Conservation (phyloP, 371 early-diverging fungal species). For the Capillidium heterosporum region DNA sequence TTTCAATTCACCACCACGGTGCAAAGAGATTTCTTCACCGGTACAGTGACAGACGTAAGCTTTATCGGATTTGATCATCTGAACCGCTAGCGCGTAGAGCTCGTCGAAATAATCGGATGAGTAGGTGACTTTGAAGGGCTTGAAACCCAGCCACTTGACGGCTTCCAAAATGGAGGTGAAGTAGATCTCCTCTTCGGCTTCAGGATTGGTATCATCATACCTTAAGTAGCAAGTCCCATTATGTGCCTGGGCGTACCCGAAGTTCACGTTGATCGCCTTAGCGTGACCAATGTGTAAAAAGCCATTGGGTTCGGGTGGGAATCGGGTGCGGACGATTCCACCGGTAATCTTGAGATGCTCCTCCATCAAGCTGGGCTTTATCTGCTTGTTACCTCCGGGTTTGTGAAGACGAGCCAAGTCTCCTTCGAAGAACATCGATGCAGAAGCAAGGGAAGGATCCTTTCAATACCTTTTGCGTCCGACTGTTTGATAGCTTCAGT, state of each 20-base stretch:
- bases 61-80: slow-evolving; percentile 78
- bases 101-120: slow-evolving; percentile 96
- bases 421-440: slow-evolving; percentile 68
- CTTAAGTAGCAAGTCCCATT: slow-evolving; percentile 89
- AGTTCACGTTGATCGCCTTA: slow-evolving; percentile 98
- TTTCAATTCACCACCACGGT: slow-evolving; percentile 77
- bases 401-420: slow-evolving; percentile 86
- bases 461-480: slow-evolving; percentile 3
- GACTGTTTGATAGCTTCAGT: neutral
- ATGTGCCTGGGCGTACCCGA: slow-evolving; percentile 91
- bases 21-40: slow-evolving; percentile 77
- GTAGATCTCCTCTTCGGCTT: slow-evolving; percentile 94
- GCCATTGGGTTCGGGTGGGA: slow-evolving; percentile 99
- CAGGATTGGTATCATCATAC: slow-evolving; percentile 98
- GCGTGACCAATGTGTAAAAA: slow-evolving; percentile 99
- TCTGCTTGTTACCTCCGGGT: slow-evolving; percentile 96
- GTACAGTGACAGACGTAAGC: slow-evolving; percentile 98
- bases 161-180: slow-evolving; percentile 92
- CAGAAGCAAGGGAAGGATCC: slow-evolving; percentile 8
- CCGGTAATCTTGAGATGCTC: slow-evolving; percentile 89
- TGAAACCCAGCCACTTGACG: slow-evolving; percentile 95
- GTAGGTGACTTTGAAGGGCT: slow-evolving; percentile 87
- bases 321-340: slow-evolving; percentile 92
- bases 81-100: slow-evolving; percentile 80
- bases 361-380: slow-evolving; percentile 75